These are phyloP conservation scores for Pseudocercospora fijiensis DNA, from an alignment of 2,329 filamentous ascomycete species.

Conservation along the genomic window DNA sequence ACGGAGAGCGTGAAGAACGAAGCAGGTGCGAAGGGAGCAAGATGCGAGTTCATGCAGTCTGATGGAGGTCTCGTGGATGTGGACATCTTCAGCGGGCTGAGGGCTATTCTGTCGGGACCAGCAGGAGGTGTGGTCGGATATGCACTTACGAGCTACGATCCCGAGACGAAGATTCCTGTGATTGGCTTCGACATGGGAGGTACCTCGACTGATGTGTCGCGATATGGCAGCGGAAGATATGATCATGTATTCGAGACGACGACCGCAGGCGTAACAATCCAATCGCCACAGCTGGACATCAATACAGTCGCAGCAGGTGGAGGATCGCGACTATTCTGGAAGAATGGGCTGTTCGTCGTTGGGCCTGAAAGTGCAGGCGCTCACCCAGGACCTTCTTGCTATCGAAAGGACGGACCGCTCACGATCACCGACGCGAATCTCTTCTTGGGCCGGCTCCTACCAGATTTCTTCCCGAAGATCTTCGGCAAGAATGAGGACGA, in stretches of 20 bases:
- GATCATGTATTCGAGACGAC: constrained; percentile 95
- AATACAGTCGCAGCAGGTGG: constrained; percentile 93
- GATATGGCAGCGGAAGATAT: constrained; percentile 75
- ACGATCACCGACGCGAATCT: constrained; percentile 94
- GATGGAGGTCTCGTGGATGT: constrained; percentile 72
- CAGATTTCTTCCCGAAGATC: constrained; percentile 92
- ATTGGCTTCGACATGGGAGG: constrained; percentile 97
- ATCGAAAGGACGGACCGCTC: constrained; percentile 81
- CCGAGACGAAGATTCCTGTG: constrained; percentile 75
- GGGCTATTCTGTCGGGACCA: constrained; percentile 82
- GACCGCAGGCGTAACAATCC: constrained; percentile 89
- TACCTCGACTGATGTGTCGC: constrained; percentile 85
- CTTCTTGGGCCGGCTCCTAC: constrained; percentile 77
- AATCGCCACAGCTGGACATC: constrained; percentile 88
- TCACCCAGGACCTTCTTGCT: constrained; percentile 86
- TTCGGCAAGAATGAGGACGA: constrained; percentile 88
- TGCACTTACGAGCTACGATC: constrained; percentile 85
- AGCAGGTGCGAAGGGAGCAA: constrained; percentile 64
- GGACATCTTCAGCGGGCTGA: constrained; percentile 77
- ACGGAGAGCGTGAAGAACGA: constrained; percentile 70
- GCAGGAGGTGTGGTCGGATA: constrained; percentile 94
- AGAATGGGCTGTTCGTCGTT: constrained; percentile 85
- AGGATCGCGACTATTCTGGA: constrained; percentile 80
- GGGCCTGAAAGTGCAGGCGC: constrained; percentile 87
- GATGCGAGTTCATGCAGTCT: constrained; percentile 95